Evolutionary conservation across 495 filamentous ascomycete species (phyloP).

Genomic region (Baudoinia panamericana): DNA sequence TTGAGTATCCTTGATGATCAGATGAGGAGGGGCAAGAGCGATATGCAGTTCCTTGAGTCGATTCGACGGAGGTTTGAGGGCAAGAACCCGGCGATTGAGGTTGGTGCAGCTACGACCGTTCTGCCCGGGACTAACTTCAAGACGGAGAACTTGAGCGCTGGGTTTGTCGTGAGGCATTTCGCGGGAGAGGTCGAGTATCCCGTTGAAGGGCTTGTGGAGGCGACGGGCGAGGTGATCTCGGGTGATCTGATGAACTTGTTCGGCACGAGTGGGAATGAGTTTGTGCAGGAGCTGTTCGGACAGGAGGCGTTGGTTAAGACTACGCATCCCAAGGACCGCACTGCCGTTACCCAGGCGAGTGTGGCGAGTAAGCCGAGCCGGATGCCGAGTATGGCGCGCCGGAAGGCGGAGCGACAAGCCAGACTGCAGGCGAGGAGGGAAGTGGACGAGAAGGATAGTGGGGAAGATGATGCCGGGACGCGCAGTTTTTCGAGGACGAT

Average conservation of each 20-base stretch:
- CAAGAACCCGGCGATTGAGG: constrained; percentile 79
- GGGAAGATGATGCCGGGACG: constrained; percentile 36
- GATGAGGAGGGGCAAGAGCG: constrained; percentile 72
- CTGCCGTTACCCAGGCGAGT: constrained; percentile 87
- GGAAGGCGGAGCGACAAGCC: constrained; percentile 43
- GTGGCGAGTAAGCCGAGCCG: constrained; percentile 88
- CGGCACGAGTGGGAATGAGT: constrained; percentile 71
- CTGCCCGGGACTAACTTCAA: constrained; percentile 69
- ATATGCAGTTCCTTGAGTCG: constrained; percentile 79
- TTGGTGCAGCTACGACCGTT: constrained; percentile 51
- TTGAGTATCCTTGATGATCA: constrained; percentile 94
- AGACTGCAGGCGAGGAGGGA: constrained; percentile 31
- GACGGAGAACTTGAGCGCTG: constrained; percentile 60
- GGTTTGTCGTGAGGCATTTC: constrained; percentile 87
- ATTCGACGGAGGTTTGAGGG: constrained; percentile 83
- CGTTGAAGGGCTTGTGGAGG: constrained; percentile 70
- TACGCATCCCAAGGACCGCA: constrained; percentile 78
- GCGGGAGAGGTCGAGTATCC: constrained; percentile 96
- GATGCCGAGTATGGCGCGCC: constrained; percentile 81
- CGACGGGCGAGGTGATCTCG: constrained; percentile 90
- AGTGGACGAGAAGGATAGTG: constrained; percentile 43
- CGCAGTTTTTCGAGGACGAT: constrained; percentile 6
- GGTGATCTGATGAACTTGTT: constrained; percentile 94
- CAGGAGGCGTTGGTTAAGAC: constrained; percentile 85
- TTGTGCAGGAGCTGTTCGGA: constrained; percentile 79